A percentile compares a stretch with the other conserved stretches of the same genome.
Evolutionary conservation across 2,329 filamentous ascomycete genomes (phyloP).

Genomic region (Hymenoscyphus repandus): DNA sequence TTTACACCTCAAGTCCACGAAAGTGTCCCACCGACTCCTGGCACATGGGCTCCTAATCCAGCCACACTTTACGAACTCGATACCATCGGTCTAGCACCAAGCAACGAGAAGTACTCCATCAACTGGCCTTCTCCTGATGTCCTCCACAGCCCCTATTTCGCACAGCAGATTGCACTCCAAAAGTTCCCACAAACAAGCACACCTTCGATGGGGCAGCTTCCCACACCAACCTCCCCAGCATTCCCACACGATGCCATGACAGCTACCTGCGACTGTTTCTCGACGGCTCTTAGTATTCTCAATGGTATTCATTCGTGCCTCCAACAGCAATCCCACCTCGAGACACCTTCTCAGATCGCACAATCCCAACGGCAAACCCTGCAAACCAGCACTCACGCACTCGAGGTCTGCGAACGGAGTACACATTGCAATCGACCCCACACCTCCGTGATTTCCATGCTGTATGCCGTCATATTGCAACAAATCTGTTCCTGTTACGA

Average conservation of each 20-base stretch:
- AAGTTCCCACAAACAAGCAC: not conserved
- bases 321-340: not conserved
- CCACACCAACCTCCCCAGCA: conserved; percentile 2
- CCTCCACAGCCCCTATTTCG: not conserved
- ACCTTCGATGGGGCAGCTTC: not conserved
- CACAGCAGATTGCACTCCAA: not conserved
- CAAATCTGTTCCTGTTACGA: conserved; percentile 1
- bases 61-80: not conserved
- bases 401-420: conserved; percentile 1
- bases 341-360: not conserved
- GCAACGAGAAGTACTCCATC: not conserved
- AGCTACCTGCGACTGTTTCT: conserved; percentile 1
- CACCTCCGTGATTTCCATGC: conserved; percentile 2
- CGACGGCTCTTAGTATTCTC: not conserved
- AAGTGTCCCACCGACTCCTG: not conserved
- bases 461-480: conserved; percentile 1
- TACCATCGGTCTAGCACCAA: not conserved
- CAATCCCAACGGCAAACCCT: not conserved
- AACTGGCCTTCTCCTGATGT: conserved; percentile 1
- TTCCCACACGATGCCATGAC: not conserved
- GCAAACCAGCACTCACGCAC: not conserved
- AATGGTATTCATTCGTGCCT: not conserved
- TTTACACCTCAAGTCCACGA: not conserved
- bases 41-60: not conserved
- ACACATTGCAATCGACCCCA: not conserved